Base-by-base conservation (phyloP, 768 basidiomycete genomes). In the Amylocystis lapponica region DNA sequence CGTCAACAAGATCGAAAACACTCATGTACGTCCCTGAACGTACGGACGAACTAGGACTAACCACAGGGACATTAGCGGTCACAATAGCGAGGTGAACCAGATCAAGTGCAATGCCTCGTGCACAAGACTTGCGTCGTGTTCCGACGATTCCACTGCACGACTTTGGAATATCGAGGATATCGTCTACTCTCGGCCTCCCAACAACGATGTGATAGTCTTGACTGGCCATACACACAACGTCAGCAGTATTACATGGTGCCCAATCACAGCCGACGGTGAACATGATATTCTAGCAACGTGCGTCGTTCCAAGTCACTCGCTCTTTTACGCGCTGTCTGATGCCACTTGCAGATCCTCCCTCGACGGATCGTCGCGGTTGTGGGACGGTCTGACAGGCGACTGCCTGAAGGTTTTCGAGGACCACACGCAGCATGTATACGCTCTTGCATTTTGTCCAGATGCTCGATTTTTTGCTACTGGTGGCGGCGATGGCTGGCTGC, bases 341-440 rank as follows among this genome's bases (percentile, higher is more conserved):
- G 38, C 29, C 19, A 12, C n/a, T 12, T 26, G 7, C 26, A 91
- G 86, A 7, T 77, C 82, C 9, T 88, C 88, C 4, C 90, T 90
- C 55, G 92, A 95, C 56, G 68, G 70, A 12, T 86, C 88, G 2
- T 77, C 85, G 4, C 78, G 87, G 31, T 51, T 95, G 23, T 95
- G 91, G 91, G 84, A 93, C 61, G 77, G 81, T 3, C 72, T 75
- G 34, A 83, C 83, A 0, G 89, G 89, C 22, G 72, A 78, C 33
- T 93, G 90, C 57, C 60, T 89, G 26, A 72, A 79, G 47, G 69
- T 80, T 16, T 83, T 95, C 55, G 60, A 62, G 5, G 85, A 89
- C 49, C 86, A 91, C 63, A 77, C 67, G 49, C 74, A 76, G 25
- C 75, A 81, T 19, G 76, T 92, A 27, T 93, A 83, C 59, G 75